Percentiles rank a stretch among this genome's conserved stretches.
Conservation (phyloP, 495 filamentous ascomycete species). For the Penicillium pulvis region DNA sequence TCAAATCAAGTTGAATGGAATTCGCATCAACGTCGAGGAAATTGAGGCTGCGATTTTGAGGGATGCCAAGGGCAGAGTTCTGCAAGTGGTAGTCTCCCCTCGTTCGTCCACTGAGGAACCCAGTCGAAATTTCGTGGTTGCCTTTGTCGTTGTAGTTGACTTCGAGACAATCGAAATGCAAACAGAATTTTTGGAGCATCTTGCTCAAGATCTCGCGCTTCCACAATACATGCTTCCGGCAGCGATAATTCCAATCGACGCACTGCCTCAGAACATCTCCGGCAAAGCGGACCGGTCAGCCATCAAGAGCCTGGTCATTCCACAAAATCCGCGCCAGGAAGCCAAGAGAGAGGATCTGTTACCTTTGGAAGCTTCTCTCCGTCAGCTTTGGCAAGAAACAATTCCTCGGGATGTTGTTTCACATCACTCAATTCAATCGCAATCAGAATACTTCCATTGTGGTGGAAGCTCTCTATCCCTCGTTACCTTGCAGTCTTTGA, state of each 20-base stretch:
- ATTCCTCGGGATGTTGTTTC: slow-evolving; percentile 20
- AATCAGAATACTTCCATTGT: slow-evolving; percentile 11
- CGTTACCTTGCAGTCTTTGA: neutral
- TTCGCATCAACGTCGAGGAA: slow-evolving; percentile 55
- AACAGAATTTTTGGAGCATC: slow-evolving; percentile 2
- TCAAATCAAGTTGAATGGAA: slow-evolving; percentile 54
- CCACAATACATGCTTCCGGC: slow-evolving; percentile 53
- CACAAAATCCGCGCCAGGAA: neutral
- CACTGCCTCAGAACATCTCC: slow-evolving; percentile 41
- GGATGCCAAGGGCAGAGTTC: slow-evolving; percentile 32
- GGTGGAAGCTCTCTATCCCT: slow-evolving; percentile 4
- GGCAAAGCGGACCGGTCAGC: slow-evolving; percentile 46
- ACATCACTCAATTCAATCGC: slow-evolving; percentile 13
- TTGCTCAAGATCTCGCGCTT: slow-evolving; percentile 29
- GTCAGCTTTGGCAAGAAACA: slow-evolving; percentile 29
- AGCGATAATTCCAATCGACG: slow-evolving; percentile 34
- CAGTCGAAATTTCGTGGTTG: slow-evolving; percentile 15
- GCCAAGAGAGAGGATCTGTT: neutral
- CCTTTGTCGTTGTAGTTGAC: slow-evolving; percentile 19
- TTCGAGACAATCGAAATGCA: neutral
- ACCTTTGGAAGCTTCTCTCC: slow-evolving; percentile 18
- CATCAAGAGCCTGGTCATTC: slow-evolving; percentile 24
- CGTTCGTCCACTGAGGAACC: slow-evolving; percentile 1
- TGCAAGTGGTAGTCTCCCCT: slow-evolving; percentile 22
- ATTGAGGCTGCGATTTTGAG: slow-evolving; percentile 37